Base-by-base conservation (phyloP, 2,329 filamentous ascomycete genomes). In the Paracoccidioides brasiliensis region DNA sequence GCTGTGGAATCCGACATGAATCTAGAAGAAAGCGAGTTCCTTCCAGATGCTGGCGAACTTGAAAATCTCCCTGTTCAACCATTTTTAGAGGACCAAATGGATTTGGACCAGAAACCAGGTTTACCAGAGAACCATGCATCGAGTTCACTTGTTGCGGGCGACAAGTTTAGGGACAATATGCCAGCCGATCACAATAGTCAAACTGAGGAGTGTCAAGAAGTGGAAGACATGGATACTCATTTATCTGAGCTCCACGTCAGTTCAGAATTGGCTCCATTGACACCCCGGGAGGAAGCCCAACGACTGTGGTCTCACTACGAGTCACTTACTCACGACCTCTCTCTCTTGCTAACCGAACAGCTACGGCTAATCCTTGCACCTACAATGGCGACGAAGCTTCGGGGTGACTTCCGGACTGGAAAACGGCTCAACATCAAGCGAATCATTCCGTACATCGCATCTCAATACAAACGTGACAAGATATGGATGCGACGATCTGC, bases 391-490 rank as follows among this genome's bases (percentile, higher is more conserved):
- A 97, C 93, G 41, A 98, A 97, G 67, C 86, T 98, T 59, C 90
- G 91, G 1, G 93, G 93, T 45, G 90, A 95, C 62, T 97, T 95
- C 80, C 88, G 93, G 62, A 98, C 93, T 0, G 93, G 93, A 60
- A 98, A 99, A 71, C 86, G 93, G 0, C 88, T 99, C 64, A 98
- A 97, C 72, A 95, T 99, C 76, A 97, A 97, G 73, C 89, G 91
- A 63, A 98, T 99, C 72, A 98, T 99, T 65, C 93, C 94, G 0
- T 99, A 98, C 74, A 97, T 99, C 63, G 93, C 94, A 1, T 97
- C 90, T 0, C 85, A 87, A 67, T 98, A 96, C 79, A 97, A 96
- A 78, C 88, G 93, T 58, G 93, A 99, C 80, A 98, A 98, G 78
- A 99, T 99, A 72, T 99, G 93, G 93, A 95, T 98, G 85, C 86